Percentiles rank a stretch among this genome's conserved stretches.
phyloP scores from a whole-genome alignment of 441 rosid genomes.

The Adansonia madagascariensis region DNA sequence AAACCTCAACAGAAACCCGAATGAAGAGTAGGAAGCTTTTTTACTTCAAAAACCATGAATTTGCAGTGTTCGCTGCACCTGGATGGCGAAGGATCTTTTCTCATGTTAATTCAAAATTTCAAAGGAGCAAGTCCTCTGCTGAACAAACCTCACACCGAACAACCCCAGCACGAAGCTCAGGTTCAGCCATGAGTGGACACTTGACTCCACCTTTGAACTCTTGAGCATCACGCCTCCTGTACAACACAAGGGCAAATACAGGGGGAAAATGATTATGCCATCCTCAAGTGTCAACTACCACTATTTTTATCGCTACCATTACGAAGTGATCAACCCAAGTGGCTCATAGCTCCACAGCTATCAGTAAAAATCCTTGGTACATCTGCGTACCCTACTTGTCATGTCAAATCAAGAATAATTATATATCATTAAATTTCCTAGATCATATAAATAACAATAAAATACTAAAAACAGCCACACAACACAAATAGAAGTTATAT shows the following conservation, averaged over 20 bases:
- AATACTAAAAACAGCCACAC: slow-evolving; percentile 33
- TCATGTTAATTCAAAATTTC: slow-evolving; percentile 43
- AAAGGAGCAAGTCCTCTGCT: slow-evolving; percentile 44
- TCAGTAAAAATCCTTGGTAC: slow-evolving; percentile 32
- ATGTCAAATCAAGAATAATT: slow-evolving; percentile 41
- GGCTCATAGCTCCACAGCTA: slow-evolving; percentile 52
- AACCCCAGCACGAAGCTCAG: slow-evolving; percentile 50
- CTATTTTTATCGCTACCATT: slow-evolving; percentile 40
- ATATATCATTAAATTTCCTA: slow-evolving; percentile 32
- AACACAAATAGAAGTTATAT: slow-evolving; percentile 33
- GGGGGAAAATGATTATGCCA: slow-evolving; percentile 75
- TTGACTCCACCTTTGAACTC: slow-evolving; percentile 60
- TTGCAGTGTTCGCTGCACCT: slow-evolving; percentile 35
- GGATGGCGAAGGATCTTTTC: slow-evolving; percentile 33
- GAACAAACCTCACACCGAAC: slow-evolving; percentile 44
- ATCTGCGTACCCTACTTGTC: slow-evolving; percentile 32
- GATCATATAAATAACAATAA: slow-evolving; percentile 24
- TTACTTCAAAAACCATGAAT: slow-evolving; percentile 39
- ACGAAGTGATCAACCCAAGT: slow-evolving; percentile 46
- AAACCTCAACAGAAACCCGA: slow-evolving; percentile 33
- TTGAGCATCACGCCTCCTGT: slow-evolving; percentile 70
- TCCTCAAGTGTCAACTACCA: slow-evolving; percentile 43
- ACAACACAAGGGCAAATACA: slow-evolving; percentile 75
- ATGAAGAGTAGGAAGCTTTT: slow-evolving; percentile 30
- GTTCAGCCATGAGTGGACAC: slow-evolving; percentile 58